Evolutionary conservation across 129 eudicot genomes (phyloP).

Genomic region (Centella asiatica): DNA sequence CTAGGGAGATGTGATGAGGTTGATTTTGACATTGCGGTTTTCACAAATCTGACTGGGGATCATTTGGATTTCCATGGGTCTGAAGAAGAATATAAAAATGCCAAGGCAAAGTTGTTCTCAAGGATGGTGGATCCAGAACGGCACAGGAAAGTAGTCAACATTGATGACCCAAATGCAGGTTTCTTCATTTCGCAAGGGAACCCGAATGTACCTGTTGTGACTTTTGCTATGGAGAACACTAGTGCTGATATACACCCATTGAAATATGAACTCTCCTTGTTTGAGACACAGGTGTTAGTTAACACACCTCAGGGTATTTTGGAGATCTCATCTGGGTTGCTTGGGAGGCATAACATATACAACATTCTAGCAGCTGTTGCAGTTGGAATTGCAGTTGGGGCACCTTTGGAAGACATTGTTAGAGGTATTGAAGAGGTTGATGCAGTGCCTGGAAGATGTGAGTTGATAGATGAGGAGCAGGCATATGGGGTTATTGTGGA

Average conservation of each 20-base stretch:
- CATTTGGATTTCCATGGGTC: conserved; percentile 51
- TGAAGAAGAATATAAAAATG: conserved; percentile 60
- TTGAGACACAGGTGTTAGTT: conserved; percentile 96
- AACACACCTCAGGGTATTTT: conserved; percentile 89
- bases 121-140: conserved; percentile 89
- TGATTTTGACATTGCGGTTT: conserved; percentile 87
- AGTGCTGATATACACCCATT: conserved; percentile 84
- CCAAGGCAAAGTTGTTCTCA: conserved; percentile 58
- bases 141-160: conserved; percentile 84
- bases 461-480: conserved; percentile 96
- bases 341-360: conserved; percentile 82
- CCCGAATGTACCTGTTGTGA: conserved; percentile 80
- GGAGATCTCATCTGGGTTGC: conserved; percentile 92
- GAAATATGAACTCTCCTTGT: conserved; percentile 81
- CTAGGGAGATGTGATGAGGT: conserved; percentile 79
- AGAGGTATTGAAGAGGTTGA: conserved; percentile 99
- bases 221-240: conserved; percentile 79
- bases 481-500: conserved; percentile 96
- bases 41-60: conserved; percentile 57
- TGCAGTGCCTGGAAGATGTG: conserved; percentile 94
- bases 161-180: conserved; percentile 80
- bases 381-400: conserved; percentile 95
- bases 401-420: conserved; percentile 92
- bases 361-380: conserved; percentile 93
- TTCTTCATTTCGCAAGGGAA: conserved; percentile 76